These are phyloP conservation scores for Closterium sp. DNA, from an alignment of 139 green algal species.

Conservation along the genomic window DNA sequence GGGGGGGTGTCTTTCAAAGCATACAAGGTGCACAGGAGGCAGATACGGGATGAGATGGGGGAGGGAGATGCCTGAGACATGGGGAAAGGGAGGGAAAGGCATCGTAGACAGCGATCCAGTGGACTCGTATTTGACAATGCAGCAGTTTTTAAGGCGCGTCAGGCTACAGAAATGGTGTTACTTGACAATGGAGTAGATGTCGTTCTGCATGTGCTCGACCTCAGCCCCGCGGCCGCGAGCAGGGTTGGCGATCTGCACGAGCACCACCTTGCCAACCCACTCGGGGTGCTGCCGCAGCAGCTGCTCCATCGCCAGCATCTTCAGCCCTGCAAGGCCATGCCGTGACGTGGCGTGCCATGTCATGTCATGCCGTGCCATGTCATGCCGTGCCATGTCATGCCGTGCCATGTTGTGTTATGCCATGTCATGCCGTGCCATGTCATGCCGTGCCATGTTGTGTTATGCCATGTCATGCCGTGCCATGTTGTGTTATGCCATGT, in stretches of 20 bases:
- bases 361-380: neutral
- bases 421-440: neutral
- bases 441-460: neutral
- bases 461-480: too few species aligned
- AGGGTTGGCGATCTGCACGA: slow-evolving; percentile 80
- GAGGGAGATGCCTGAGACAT: neutral
- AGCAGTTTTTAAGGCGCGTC: too few species aligned
- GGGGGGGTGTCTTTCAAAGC: too few species aligned
- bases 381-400: neutral
- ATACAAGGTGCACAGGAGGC: too few species aligned
- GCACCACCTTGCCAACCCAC: slow-evolving; percentile 73
- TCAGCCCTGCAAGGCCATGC: slow-evolving; percentile 58
- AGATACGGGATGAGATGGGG: too few species aligned
- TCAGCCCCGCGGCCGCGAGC: slow-evolving; percentile 47
- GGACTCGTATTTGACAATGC: neutral
- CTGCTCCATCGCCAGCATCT: slow-evolving; percentile 76
- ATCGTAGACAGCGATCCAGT: too few species aligned
- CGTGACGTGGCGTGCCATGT: neutral
- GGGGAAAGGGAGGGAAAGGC: too few species aligned
- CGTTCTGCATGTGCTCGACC: slow-evolving; percentile 72
- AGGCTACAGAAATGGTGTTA: neutral
- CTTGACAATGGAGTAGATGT: slow-evolving; percentile 51
- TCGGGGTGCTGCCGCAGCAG: slow-evolving; percentile 86
- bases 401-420: slow-evolving; percentile 8
- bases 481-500: too few species aligned